These are phyloP conservation scores for Colletotrichum paranaense DNA, from an alignment of 2,329 filamentous ascomycete genomes.

Conservation along the genomic window DNA sequence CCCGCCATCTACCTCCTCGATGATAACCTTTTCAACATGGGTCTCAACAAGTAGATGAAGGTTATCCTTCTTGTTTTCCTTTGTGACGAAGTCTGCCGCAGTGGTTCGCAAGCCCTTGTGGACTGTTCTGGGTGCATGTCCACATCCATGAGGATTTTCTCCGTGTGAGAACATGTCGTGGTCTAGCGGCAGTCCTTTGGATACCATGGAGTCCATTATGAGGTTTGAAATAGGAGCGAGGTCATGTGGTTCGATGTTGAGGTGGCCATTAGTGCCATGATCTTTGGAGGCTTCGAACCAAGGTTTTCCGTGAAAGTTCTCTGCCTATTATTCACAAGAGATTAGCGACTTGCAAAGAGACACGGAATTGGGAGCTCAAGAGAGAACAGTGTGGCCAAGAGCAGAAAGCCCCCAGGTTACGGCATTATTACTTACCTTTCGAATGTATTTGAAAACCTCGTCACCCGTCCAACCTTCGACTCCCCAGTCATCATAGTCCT, in stretches of 20 bases:
- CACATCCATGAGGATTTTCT: conserved; percentile 64
- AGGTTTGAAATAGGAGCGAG: conserved; percentile 68
- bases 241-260: conserved; percentile 68
- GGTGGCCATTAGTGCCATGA: conserved; percentile 63
- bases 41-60: conserved; percentile 60
- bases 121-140: conserved; percentile 64
- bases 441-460: conserved; percentile 67
- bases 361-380: too few relatives aligned
- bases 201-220: conserved; percentile 65
- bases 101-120: conserved; percentile 63
- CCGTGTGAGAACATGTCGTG: conserved; percentile 68
- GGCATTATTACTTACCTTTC: conserved; percentile 51
- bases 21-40: conserved; percentile 63
- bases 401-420: background rate
- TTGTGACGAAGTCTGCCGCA: conserved; percentile 62
- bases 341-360: background rate
- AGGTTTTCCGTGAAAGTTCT: conserved; percentile 67
- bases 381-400: too few relatives aligned
- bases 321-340: conserved; percentile 49
- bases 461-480: conserved; percentile 66
- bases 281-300: conserved; percentile 64
- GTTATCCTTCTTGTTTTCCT: conserved; percentile 52
- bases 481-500: conserved; percentile 66
- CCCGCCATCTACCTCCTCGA: conserved; percentile 47
- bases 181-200: conserved; percentile 64